phyloP scores from a whole-genome alignment of 768 basidiomycete genomes.

The Trametes punicea region DNA sequence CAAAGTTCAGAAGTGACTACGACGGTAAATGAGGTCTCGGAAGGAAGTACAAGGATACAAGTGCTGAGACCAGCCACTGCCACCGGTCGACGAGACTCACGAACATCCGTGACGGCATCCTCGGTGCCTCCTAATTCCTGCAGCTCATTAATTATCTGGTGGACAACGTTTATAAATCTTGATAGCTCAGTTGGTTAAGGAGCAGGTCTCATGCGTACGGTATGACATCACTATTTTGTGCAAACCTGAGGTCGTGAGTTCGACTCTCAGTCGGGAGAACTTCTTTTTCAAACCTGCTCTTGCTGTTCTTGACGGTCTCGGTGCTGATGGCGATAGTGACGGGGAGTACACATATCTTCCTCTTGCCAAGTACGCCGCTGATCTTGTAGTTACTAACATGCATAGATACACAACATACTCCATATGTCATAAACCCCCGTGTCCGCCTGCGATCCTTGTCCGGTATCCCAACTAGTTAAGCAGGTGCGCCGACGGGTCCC shows the following conservation, averaged over 20 bases:
- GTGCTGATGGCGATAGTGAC: no score
- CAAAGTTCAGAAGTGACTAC: no score
- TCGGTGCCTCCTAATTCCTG: neutral
- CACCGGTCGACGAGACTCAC: no score
- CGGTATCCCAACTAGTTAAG: conserved; percentile 15
- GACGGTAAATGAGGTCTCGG: no score
- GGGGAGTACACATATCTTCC: no score
- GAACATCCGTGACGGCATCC: neutral
- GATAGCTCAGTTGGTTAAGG: conserved; percentile 24
- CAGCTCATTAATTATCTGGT: neutral
- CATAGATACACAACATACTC: neutral
- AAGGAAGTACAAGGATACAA: no score
- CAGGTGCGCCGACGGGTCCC: conserved; percentile 24
- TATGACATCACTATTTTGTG: conserved; percentile 9
- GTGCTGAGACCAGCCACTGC: no score
- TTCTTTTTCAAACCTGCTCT: no score
- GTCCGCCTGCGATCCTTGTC: neutral
- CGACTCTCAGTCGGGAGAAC: conserved; percentile 21
- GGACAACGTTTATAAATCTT: neutral
- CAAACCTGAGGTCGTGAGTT: conserved; percentile 23
- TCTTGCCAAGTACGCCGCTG: no score
- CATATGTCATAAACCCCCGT: neutral
- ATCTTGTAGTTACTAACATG: no score
- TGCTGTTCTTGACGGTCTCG: no score
- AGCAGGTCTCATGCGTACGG: conserved; percentile 17